These are phyloP conservation scores for Fusarium oligoseptatum DNA, from an alignment of 2,329 filamentous ascomycete species.

Conservation along the genomic window DNA sequence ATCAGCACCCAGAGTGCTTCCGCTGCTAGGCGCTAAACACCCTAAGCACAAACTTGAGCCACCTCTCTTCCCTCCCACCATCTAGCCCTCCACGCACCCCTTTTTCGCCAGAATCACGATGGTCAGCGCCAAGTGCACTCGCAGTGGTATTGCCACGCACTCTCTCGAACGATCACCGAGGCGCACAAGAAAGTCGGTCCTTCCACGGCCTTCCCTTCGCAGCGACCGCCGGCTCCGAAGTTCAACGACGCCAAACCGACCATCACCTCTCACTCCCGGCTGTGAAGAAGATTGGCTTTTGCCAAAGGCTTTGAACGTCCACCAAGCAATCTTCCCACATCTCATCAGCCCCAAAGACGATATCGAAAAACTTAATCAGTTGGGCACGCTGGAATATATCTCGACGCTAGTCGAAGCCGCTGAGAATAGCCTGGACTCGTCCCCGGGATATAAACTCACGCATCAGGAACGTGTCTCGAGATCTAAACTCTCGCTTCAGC, in stretches of 20 bases:
- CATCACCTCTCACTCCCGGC: not conserved
- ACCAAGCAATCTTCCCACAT: not conserved
- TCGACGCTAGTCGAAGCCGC: not conserved
- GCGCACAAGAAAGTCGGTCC: not conserved
- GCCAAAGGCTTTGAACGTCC: not conserved
- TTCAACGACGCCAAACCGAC: not conserved
- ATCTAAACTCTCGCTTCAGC: not conserved
- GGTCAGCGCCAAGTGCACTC: not conserved
- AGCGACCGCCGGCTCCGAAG: not conserved
- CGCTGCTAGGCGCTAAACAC: no score
- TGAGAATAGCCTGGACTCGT: not conserved
- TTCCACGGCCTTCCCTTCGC: not conserved
- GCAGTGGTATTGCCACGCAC: no score
- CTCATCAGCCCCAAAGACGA: not conserved
- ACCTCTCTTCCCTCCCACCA: not conserved
- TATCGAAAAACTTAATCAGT: not conserved
- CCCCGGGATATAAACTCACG: not conserved
- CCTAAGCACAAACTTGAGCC: not conserved
- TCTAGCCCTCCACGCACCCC: not conserved
- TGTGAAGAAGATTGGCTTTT: not conserved
- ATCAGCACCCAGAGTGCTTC: not conserved
- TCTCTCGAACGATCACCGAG: not conserved
- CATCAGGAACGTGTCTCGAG: not conserved
- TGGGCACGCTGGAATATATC: not conserved
- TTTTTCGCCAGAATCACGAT: not conserved